Percentiles rank a stretch among this genome's conserved stretches.
phyloP scores from a whole-genome alignment of 345 rosid genomes.

The Moringa oleifera region DNA sequence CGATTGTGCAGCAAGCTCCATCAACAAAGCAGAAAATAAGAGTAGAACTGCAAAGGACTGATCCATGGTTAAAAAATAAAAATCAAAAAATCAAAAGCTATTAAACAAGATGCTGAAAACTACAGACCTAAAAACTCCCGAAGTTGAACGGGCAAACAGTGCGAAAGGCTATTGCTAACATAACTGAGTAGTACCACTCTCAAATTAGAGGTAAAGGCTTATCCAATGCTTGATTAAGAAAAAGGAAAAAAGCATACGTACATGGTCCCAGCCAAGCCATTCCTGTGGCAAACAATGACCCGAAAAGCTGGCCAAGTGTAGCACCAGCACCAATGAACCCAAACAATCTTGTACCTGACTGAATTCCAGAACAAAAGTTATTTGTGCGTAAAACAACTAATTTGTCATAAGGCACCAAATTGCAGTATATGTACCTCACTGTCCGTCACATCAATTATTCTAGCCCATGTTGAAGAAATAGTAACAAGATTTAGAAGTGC shows the following conservation, averaged over 20 bases:
- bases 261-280: slow-evolving; percentile 93
- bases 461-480: slow-evolving; percentile 95
- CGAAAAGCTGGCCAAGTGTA: slow-evolving; percentile 93
- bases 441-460: slow-evolving; percentile 91
- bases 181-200: too few relatives aligned
- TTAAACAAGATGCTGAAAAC: not conserved
- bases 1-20: slow-evolving; percentile 90
- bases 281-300: slow-evolving; percentile 77
- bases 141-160: too few relatives aligned
- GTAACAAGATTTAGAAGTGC: slow-evolving; percentile 87
- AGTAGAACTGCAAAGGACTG: slow-evolving; percentile 53
- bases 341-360: slow-evolving; percentile 97
- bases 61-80: slow-evolving; percentile 7
- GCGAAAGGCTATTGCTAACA: too few relatives aligned
- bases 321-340: slow-evolving; percentile 99
- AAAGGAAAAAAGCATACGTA: slow-evolving; percentile 35
- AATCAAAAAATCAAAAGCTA: slow-evolving; percentile 14
- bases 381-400: slow-evolving; percentile 16
- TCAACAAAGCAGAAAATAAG: slow-evolving; percentile 72
- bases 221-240: not conserved
- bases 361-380: slow-evolving; percentile 31
- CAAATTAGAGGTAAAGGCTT: too few relatives aligned
- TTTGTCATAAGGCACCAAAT: not conserved
- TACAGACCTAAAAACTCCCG: not conserved
- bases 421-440: slow-evolving; percentile 54